These are phyloP conservation scores for Talinum fruticosum DNA, from an alignment of 148 eudicot genomes.

Conservation along the genomic window DNA sequence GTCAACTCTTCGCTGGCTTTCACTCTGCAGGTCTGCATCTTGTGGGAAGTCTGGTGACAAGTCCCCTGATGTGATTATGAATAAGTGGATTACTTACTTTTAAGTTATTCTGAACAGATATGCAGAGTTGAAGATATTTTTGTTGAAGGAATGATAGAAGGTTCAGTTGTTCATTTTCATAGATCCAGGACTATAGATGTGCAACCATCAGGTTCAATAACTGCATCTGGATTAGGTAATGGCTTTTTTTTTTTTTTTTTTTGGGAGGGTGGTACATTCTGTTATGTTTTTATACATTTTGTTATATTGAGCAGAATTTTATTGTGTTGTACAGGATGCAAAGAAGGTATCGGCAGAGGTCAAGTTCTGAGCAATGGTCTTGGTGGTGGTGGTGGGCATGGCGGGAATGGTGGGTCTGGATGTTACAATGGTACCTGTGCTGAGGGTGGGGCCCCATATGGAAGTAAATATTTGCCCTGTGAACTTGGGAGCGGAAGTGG, in stretches of 20 bases:
- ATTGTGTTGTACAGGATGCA: slow-evolving; percentile 62
- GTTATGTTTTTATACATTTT: not conserved
- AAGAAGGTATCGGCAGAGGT: slow-evolving; percentile 78
- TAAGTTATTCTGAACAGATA: slow-evolving; percentile 42
- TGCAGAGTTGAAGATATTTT: slow-evolving; percentile 94
- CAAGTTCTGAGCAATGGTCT: slow-evolving; percentile 55
- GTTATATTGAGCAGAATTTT: slow-evolving; percentile 2
- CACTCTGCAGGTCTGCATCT: slow-evolving; percentile 75
- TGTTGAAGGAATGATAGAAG: slow-evolving; percentile 82
- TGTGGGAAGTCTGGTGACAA: not conserved
- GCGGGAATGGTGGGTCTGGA: slow-evolving; percentile 88
- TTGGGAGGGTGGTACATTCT: not conserved
- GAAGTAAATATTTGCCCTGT: slow-evolving; percentile 77
- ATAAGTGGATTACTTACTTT: slow-evolving; percentile 9
- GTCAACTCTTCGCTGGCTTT: slow-evolving; percentile 85
- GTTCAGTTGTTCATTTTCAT: slow-evolving; percentile 93
- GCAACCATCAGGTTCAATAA: slow-evolving; percentile 59
- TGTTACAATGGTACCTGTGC: slow-evolving; percentile 57
- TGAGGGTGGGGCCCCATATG: slow-evolving; percentile 83
- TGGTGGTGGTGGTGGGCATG: slow-evolving; percentile 94
- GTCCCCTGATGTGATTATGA: not conserved
- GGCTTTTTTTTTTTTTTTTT: not conserved
- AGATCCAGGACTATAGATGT: slow-evolving; percentile 75
- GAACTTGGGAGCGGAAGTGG: slow-evolving; percentile 99
- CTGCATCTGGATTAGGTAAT: slow-evolving; percentile 85